Evolutionary conservation across 2,329 filamentous ascomycete species (phyloP), one percentile per base, ranked within the genome.

Genomic region (Pestalotiopsis sp.): DNA sequence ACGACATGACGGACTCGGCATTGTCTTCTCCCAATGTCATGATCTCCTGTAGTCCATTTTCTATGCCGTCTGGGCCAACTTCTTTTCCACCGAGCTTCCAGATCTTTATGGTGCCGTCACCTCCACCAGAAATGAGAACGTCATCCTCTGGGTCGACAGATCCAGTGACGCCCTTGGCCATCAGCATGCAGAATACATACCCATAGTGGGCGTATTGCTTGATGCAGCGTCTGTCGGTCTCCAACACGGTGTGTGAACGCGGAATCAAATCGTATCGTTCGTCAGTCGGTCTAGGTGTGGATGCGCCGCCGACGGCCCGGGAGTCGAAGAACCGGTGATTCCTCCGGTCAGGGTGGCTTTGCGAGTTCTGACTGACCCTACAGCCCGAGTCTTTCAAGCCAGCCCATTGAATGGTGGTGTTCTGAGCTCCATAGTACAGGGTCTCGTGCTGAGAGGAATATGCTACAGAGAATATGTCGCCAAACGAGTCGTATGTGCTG

Each of bases 271-370:
- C 78, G 81, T 86, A 89, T 58, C 85, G 83, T 61, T 89, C 85
- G 69, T 90, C 87, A 70, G 87, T 89, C 39, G 92, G 90, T 56
- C 92, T 85, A 0, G 94, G 94, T 1, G 94, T 95, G 60, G 89
- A 90, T 2, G 91, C 87, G 17, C 95, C 96, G 36, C 94, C 94
- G 1, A 95, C 91, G 0, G 95, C 94, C 66, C 90, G 88, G 0
- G 95, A 97, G 80, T 98, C 95, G 77, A 98, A 98, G 83, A 98
- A 98, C 27, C 92, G 88, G 79, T 97, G 94, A 70, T 92, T 92
- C 52, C 94, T 87, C 70, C 91, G 88, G 41, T 92, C 91, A 0
- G 93, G 93, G 73, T 95, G 94, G 57, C 89, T 89, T 11, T 88
- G 85, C 9, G 89, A 90, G 69, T 89, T 89, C 65, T 88, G 89